Evolutionary conservation across 78 protist species (phyloP), one percentile per base, ranked within the genome.

Genomic region (Cavenderia fasciculata): DNA sequence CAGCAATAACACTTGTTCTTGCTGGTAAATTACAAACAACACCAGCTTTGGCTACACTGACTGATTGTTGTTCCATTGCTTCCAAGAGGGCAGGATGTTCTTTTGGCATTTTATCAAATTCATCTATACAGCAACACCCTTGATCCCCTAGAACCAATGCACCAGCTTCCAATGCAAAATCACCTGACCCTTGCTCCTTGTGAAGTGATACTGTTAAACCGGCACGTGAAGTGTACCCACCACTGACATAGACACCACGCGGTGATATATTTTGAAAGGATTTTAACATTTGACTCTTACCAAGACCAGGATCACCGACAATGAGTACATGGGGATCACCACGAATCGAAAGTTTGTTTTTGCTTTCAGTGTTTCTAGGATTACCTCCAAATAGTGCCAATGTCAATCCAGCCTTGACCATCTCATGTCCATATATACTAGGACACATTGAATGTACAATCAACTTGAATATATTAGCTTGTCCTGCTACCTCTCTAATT

Each of bases 221-320:
- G 0, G 99, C 73, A 0, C 96, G 82, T 5, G 99, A 92, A 11
- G 99, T 78, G 4, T 97, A 95, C 59, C 97, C 98, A 52, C 99
- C 99, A 76, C 99, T 87, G n/a, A 98, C 99, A 66, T 96, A 97
- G 23, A 98, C 99, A 56, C 99, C 98, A 4, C 99, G 92, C 0
- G 99, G 99, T 23, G 99, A 52, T 18, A 96, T 7, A 27, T 25
- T 18, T 5, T 93, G 43, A 36, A 95, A 86, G 2, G 98, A 96
- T 4, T 77, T 92, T 14, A 98, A 96, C 97, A 98, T 93, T 92
- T 97, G 98, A 23, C 70, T 46, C 65, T 99, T 99, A 59, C 99
- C 99, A 40, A 98, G 51, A 12, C 99, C 99, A 0, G 99, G 99
- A 70, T 99, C 99, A 18, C 99, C 99, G 0, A 98, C 99, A 14